Evolutionary conservation across 805 yeast genomes (phyloP).

Genomic region (Kuraishia floccosa): DNA sequence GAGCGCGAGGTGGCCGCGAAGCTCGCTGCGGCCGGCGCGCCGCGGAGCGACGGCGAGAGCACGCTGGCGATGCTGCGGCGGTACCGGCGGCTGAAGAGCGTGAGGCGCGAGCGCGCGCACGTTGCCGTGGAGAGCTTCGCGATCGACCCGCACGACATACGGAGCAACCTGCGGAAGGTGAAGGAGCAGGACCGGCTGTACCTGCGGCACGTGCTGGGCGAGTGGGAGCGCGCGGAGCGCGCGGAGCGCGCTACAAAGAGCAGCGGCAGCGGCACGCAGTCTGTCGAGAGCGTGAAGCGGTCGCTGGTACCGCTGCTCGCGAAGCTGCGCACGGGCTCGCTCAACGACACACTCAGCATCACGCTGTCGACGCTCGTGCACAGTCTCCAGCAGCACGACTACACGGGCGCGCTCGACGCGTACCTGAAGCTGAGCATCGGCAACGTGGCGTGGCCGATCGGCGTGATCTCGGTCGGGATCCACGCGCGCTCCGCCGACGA

Average conservation of each 20-base stretch:
- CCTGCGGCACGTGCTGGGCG: constrained; percentile 25
- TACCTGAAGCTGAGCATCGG: constrained; percentile 76
- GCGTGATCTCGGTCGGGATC: constrained; percentile 68
- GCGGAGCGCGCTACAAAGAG: constrained; percentile 3
- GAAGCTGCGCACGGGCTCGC: constrained; percentile 30
- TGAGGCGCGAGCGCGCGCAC: no score
- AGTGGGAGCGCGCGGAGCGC: constrained; percentile 26
- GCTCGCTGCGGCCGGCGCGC: no score
- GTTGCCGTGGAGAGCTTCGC: no score
- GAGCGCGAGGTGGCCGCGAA: no score
- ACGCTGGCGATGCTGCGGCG: no score
- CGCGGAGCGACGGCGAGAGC: no score
- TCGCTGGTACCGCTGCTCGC: constrained; percentile 42
- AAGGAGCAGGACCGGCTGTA: constrained; percentile 33
- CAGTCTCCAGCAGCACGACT: constrained; percentile 45
- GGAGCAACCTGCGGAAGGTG: constrained; percentile 18
- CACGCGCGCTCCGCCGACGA: constrained; percentile 61
- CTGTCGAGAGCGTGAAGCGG: constrained; percentile 34
- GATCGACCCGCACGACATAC: constrained; percentile 20
- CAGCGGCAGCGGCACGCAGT: constrained; percentile 8
- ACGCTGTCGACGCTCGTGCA: constrained; percentile 50
- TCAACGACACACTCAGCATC: constrained; percentile 30
- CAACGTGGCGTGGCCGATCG: constrained; percentile 89
- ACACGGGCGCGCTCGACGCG: constrained; percentile 45
- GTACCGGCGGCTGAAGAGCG: no score